Evolutionary conservation across 2,329 filamentous ascomycete species (phyloP), one percentile per base, ranked within the genome.

Genomic region (Trichoderma semiorbis): DNA sequence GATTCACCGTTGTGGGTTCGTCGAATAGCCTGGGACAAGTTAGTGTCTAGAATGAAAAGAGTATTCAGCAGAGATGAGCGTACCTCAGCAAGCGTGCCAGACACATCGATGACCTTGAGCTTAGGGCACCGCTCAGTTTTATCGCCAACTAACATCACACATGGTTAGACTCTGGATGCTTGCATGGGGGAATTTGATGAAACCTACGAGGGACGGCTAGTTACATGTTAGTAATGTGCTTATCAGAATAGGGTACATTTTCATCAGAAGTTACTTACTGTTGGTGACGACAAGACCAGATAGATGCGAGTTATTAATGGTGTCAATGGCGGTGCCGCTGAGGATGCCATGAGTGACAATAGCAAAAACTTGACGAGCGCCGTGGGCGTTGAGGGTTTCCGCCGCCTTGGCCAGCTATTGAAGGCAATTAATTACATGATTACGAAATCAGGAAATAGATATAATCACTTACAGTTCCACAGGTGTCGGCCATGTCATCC

Each of bases 401-500:
- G 95, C 96, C 3, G 95, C 96, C 84, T 98, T 98, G 81, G 85
- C 85, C 36, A 88, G 85, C 81, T 83, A 57, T 63, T 18, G 8
- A 32, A 30, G 24, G 68, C 34, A 12, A 53, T 73, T 73, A 73
- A 71, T 55, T 39, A 12, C 12, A 43, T 47, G 28, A 32, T 24
- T 24, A 21, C 36, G 12, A 16, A 30, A 34, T 14, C 12, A 4
- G 43, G n/a, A 47, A 24, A 14, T 16, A 2, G 28, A 16, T 57
- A n/a, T n/a, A 16, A 2, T 47, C 26, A 69, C 71, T 69, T 78
- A 83, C 81, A 50, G 94, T 97, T 76, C 94, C 94, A 81, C 95
- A 98, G 5, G 95, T 98, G 80, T 98, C 95, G 36, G 95, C 95
- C 94, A 98, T 98, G 80, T 98, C 95, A 80, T 98, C 95, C 68